Conservation (phyloP, 306 rosid genomes). For the Trifolium subterraneum region DNA sequence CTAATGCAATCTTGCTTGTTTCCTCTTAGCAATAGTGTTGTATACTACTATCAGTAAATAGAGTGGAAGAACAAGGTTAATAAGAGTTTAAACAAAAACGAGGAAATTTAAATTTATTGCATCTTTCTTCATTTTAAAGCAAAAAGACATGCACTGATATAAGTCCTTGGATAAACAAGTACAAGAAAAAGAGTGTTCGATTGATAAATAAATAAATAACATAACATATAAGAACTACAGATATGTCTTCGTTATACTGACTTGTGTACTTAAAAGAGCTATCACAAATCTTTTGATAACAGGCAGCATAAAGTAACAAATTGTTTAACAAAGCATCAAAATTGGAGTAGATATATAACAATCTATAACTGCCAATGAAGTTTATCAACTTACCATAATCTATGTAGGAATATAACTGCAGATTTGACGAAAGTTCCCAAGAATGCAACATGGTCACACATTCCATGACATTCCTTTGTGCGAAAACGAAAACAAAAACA, state of each 20-base stretch:
- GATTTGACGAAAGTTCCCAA: slow-evolving; percentile 5
- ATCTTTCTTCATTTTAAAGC: not conserved
- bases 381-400: slow-evolving; percentile 16
- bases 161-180: slow-evolving; percentile 5
- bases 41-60: too few relatives aligned
- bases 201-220: not conserved
- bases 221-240: not conserved
- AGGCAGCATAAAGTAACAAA: slow-evolving; percentile 16
- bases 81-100: not conserved
- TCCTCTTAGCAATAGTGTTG: not conserved
- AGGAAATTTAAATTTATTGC: not conserved
- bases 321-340: slow-evolving; percentile 29
- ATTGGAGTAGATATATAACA: slow-evolving; percentile 10
- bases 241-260: not conserved
- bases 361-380: slow-evolving; percentile 22
- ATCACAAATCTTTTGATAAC: not conserved
- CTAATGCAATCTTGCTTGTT: not conserved
- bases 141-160: not conserved
- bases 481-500: not conserved
- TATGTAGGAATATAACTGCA: not conserved
- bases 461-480: slow-evolving; percentile 18
- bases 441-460: not conserved
- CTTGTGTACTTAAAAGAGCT: slow-evolving; percentile 12
- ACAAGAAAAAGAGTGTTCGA: not conserved
- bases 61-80: not conserved